A percentile compares a stretch with the other conserved stretches of the same genome.
phyloP scores from a whole-genome alignment of 208 protist genomes.

The Histomonas meleagridis region DNA sequence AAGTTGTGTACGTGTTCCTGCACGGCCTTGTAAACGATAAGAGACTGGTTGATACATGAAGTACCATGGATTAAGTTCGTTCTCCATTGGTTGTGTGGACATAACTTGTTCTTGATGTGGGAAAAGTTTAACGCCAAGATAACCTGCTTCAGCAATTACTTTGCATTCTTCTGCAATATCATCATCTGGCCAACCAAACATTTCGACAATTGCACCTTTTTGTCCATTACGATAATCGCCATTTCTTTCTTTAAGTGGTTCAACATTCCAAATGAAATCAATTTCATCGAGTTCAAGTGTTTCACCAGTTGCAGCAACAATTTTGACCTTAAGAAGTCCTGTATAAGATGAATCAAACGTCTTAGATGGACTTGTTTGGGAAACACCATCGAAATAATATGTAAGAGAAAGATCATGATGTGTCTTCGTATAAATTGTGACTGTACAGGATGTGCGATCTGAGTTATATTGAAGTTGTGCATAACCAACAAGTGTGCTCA shows the following conservation, averaged over 20 bases:
- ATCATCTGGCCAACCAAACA: constrained; percentile 55
- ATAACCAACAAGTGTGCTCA: constrained; percentile 45
- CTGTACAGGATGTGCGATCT: constrained; percentile 32
- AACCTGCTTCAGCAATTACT: constrained; percentile 1
- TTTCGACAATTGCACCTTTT: constrained; percentile 58
- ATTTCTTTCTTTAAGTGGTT: neutral
- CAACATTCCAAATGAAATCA: constrained; percentile 53
- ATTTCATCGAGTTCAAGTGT: constrained; percentile 46
- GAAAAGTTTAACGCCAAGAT: constrained; percentile 55
- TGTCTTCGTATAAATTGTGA: neutral
- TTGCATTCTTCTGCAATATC: constrained; percentile 31
- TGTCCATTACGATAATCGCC: constrained; percentile 55
- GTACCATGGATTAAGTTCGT: constrained; percentile 59
- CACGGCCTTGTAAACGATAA: constrained; percentile 54
- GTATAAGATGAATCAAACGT: constrained; percentile 2
- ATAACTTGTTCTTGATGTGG: constrained; percentile 57
- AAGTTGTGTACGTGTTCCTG: constrained; percentile 52
- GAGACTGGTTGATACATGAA: constrained; percentile 59
- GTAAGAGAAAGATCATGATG: constrained; percentile 7
- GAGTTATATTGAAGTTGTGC: constrained; percentile 36
- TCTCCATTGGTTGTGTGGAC: constrained; percentile 48
- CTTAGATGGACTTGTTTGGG: constrained; percentile 32
- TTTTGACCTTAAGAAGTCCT: constrained; percentile 31
- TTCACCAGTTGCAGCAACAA: constrained; percentile 36
- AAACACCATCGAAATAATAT: constrained; percentile 50